phyloP scores from a whole-genome alignment of 257 asterid species.

The Capsicum chinense region DNA sequence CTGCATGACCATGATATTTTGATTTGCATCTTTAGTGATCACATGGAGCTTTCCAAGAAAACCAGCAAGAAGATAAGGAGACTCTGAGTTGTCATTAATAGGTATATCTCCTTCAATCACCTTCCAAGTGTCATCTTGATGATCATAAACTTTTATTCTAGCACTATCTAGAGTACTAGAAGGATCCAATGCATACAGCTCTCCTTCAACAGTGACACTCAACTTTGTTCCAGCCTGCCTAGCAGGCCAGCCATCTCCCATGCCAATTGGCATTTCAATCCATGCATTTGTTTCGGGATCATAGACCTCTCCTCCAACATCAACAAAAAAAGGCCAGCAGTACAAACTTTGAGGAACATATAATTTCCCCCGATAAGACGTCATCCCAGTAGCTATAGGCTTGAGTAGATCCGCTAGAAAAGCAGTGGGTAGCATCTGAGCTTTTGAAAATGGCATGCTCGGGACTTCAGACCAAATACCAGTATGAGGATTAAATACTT shows the following conservation, averaged over 20 bases:
- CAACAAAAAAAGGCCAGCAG: slow-evolving; percentile 94
- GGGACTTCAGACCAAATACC: slow-evolving; percentile 83
- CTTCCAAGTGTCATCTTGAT: slow-evolving; percentile 82
- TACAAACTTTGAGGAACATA: slow-evolving; percentile 92
- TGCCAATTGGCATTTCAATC: slow-evolving; percentile 88
- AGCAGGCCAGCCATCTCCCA: slow-evolving; percentile 99
- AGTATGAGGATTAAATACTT: slow-evolving; percentile 76
- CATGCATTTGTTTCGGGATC: slow-evolving; percentile 86
- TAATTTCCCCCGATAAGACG: slow-evolving; percentile 75
- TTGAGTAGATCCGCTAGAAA: slow-evolving; percentile 86
- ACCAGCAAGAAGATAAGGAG: slow-evolving; percentile 82
- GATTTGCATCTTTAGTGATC: slow-evolving; percentile 69
- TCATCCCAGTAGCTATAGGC: slow-evolving; percentile 96
- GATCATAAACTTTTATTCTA: slow-evolving; percentile 83
- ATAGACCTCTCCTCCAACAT: slow-evolving; percentile 94
- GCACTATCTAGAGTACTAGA: slow-evolving; percentile 71
- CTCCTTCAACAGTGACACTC: slow-evolving; percentile 83
- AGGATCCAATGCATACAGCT: slow-evolving; percentile 83
- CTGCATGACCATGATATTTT: slow-evolving; percentile 64
- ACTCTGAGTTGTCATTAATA: slow-evolving; percentile 67
- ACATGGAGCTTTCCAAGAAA: slow-evolving; percentile 81
- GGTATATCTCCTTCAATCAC: slow-evolving; percentile 82
- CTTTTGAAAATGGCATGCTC: slow-evolving; percentile 88
- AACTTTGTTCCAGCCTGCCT: slow-evolving; percentile 86
- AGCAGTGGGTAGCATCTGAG: slow-evolving; percentile 83